Evolutionary conservation across 2,329 filamentous ascomycete genomes (phyloP).

Genomic region (Ambrosiella xylebori): DNA sequence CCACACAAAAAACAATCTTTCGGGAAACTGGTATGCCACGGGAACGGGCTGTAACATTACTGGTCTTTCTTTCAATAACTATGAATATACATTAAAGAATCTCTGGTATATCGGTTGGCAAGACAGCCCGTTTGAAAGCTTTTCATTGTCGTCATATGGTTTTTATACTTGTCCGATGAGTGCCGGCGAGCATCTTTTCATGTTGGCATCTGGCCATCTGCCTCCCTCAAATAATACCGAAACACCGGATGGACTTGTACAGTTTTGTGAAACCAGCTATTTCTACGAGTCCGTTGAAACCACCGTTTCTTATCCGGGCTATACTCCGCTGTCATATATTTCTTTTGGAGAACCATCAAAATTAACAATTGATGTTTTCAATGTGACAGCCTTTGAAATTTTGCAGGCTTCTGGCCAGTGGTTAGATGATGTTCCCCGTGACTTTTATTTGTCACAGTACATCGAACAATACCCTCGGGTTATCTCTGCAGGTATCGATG

Average conservation of each 20-base stretch:
- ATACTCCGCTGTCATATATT: conserved; percentile 3
- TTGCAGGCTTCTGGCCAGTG: conserved; percentile 19
- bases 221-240: background rate
- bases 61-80: background rate
- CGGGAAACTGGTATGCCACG: background rate
- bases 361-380: conserved; percentile 19
- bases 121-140: conserved; percentile 19
- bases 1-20: background rate
- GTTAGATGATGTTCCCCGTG: conserved; percentile 4
- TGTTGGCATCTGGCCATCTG: conserved; percentile 21
- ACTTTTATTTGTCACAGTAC: conserved; percentile 16
- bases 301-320: conserved; percentile 19
- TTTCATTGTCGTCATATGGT: conserved; percentile 17
- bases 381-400: conserved; percentile 21
- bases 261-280: conserved; percentile 30
- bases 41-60: background rate
- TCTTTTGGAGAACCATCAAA: conserved; percentile 4
- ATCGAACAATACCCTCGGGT: conserved; percentile 18
- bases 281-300: conserved; percentile 28
- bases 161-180: conserved; percentile 18
- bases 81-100: background rate
- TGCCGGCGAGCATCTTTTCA: conserved; percentile 18
- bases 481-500: conserved; percentile 1
- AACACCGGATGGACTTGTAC: conserved; percentile 17
- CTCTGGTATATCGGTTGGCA: conserved; percentile 29